Base-by-base conservation (phyloP, 2,329 filamentous ascomycete species). In the Fusarium paranaense region DNA sequence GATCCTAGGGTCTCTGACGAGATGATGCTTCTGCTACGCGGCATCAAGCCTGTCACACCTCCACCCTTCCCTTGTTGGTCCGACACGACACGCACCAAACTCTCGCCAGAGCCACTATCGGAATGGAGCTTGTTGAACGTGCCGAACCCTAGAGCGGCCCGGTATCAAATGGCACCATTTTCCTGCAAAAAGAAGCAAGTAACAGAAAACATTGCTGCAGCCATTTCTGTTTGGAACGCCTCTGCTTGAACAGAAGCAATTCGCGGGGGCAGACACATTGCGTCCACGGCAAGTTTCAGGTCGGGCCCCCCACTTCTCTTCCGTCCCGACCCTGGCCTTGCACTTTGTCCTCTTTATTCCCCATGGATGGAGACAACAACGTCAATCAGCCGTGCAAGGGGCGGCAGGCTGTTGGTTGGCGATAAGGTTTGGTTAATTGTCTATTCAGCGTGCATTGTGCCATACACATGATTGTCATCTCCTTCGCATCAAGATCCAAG, bases 261-360 rank as follows among this genome's bases (percentile, higher is more conserved):
- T 75, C 72, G 62, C 61, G 64, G 72, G 73, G 58, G 58, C 47
- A 59, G 62, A 64, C 66, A 64, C 63, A 67, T 52, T 63, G 67
- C 58, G 62, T 56, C 73, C 60, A 70, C 56, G 75, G 73, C 70
- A 72, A 56, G 76, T 78, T 78, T 78, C 76, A 78, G 76, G 75
- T 75, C 50, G 47, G 37, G 52, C 58, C 64, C 54, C 70, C 71
- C 69, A 67, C 66, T 64, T 57, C 42, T 57, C 2, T 30, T 68
- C 56, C 54, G 45, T 38, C 56, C 30, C 35, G 27, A 62, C 64
- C 67, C 72, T 54, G 61, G 70, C 47, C 10, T 30, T 27, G 47
- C 47, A 52, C 37, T 70, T 67, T 54, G 61, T 70, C 65, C 33
- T 71, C 35, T 25, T 37, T 58, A 35, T 37, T 38, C 54, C 33